Conservation (phyloP, 441 rosid species). For the Gossypium aridum region DNA sequence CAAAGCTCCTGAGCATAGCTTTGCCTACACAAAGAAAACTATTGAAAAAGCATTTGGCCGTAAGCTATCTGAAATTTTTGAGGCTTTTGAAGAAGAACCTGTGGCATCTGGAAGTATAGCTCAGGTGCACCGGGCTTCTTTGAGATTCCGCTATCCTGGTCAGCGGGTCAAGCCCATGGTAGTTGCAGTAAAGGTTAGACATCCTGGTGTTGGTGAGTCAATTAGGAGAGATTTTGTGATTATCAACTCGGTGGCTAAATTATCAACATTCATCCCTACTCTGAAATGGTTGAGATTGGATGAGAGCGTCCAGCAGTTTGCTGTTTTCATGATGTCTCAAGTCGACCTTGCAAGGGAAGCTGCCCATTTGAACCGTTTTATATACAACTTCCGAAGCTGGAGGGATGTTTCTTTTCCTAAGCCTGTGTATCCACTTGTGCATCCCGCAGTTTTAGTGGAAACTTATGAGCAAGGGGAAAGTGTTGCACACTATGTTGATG, state of each 20-base stretch:
- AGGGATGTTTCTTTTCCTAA: slow-evolving; percentile 97
- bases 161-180: slow-evolving; percentile 61
- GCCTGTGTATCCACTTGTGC: slow-evolving; percentile 98
- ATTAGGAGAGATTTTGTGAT: slow-evolving; percentile 92
- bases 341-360: slow-evolving; percentile 99
- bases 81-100: slow-evolving; percentile 85
- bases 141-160: slow-evolving; percentile 85
- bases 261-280: slow-evolving; percentile 70
- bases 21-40: slow-evolving; percentile 75
- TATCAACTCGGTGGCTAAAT: slow-evolving; percentile 72
- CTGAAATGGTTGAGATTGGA: slow-evolving; percentile 94
- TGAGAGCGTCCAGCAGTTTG: slow-evolving; percentile 96
- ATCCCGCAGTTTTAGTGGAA: slow-evolving; percentile 99
- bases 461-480: slow-evolving; percentile 95
- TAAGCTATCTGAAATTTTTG: slow-evolving; percentile 79
- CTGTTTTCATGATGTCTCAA: slow-evolving; percentile 98
- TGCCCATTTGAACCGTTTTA: slow-evolving; percentile 93
- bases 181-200: slow-evolving; percentile 99
- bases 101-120: slow-evolving; percentile 99
- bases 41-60: slow-evolving; percentile 96
- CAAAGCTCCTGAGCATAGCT: slow-evolving; percentile 90
- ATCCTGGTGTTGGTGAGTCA: slow-evolving; percentile 98
- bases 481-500: slow-evolving; percentile 83
- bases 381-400: slow-evolving; percentile 92
- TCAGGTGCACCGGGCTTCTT: slow-evolving; percentile 92